Evolutionary conservation across 148 eudicot genomes (phyloP).

Genomic region (Amaranthus cruentus): DNA sequence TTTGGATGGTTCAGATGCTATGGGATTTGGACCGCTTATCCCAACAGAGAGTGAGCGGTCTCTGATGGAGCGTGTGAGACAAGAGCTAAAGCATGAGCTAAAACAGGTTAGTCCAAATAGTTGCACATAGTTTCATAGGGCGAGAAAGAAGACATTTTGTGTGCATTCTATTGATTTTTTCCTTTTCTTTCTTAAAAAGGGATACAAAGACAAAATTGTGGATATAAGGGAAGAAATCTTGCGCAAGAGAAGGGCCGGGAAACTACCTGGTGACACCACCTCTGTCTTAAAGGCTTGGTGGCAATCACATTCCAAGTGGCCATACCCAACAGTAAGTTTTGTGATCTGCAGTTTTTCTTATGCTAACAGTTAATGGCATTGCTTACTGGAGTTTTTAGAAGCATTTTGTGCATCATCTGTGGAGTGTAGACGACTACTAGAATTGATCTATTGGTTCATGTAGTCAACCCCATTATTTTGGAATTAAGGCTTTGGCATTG

Average conservation of each 20-base stretch:
- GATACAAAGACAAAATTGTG: conserved; percentile 89
- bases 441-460: too few relatives aligned
- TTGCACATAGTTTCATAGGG: background rate
- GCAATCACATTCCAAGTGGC: conserved; percentile 97
- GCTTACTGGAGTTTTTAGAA: background rate
- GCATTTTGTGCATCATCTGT: background rate
- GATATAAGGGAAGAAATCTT: conserved; percentile 91
- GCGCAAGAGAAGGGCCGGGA: conserved; percentile 94
- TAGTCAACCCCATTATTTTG: too few relatives aligned
- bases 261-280: conserved; percentile 94
- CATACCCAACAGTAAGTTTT: conserved; percentile 77
- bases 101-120: conserved; percentile 51
- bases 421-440: too few relatives aligned
- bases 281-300: conserved; percentile 93
- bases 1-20: conserved; percentile 59
- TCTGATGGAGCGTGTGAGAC: conserved; percentile 92
- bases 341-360: background rate
- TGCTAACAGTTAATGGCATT: background rate
- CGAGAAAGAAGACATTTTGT: background rate
- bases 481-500: too few relatives aligned
- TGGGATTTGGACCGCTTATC: conserved; percentile 83
- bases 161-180: conserved; percentile 15
- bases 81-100: conserved; percentile 68
- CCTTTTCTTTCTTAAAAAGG: conserved; percentile 34
- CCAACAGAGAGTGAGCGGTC: conserved; percentile 87